These are phyloP conservation scores for Reutealis trisperma DNA, from an alignment of 345 rosid genomes.

Conservation along the genomic window DNA sequence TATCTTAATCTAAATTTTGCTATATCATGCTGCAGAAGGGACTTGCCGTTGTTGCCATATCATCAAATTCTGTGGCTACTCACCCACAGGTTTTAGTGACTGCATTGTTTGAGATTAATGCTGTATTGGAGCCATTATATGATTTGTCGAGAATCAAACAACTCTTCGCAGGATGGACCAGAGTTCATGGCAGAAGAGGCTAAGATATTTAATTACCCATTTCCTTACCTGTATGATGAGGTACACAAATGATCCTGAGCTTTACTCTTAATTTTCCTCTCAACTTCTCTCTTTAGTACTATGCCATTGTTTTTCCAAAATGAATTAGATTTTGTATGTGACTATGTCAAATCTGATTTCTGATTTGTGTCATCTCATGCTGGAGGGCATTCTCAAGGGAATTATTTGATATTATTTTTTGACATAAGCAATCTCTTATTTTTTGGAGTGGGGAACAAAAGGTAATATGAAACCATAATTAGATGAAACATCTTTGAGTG, in stretches of 20 bases:
- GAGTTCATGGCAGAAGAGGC: constrained; percentile 92
- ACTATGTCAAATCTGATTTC: not conserved
- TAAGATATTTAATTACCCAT: constrained; percentile 59
- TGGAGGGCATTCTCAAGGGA: not conserved
- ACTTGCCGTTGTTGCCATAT: constrained; percentile 88
- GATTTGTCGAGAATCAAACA: constrained; percentile 24
- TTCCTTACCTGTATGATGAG: constrained; percentile 87
- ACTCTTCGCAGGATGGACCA: constrained; percentile 80
- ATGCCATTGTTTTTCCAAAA: not conserved
- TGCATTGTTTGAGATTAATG: constrained; percentile 37
- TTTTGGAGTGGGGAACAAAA: not conserved
- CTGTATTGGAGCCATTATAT: constrained; percentile 28
- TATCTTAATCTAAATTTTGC: not conserved
- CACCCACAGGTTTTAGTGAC: constrained; percentile 77
- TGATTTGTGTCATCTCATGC: not conserved
- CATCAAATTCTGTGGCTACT: constrained; percentile 74
- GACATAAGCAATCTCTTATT: not conserved
- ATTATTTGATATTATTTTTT: not conserved
- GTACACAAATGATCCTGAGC: constrained; percentile 30
- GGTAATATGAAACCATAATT: not conserved
- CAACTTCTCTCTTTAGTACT: not conserved
- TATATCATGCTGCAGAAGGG: constrained; percentile 61
- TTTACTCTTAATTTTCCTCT: not conserved
- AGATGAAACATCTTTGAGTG: not conserved
- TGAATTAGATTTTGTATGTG: not conserved